These are phyloP conservation scores for Chenopodium formosanum DNA, from an alignment of 148 eudicot genomes.

Conservation along the genomic window DNA sequence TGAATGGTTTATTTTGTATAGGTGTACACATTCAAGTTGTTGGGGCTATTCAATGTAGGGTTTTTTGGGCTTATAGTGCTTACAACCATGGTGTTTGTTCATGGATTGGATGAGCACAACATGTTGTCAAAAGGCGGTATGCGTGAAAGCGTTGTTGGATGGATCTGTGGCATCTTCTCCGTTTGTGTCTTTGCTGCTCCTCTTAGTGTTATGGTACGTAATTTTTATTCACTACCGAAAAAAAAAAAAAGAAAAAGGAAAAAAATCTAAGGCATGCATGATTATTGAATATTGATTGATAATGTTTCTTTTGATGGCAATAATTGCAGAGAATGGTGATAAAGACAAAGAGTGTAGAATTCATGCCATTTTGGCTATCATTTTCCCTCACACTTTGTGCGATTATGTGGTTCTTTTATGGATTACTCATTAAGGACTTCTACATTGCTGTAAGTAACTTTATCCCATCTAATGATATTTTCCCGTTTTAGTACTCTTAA, in stretches of 20 bases:
- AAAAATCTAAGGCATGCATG: not conserved
- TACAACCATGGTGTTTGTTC: slow-evolving; percentile 30
- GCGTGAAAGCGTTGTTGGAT: slow-evolving; percentile 58
- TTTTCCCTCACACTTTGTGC: slow-evolving; percentile 74
- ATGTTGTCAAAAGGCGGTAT: slow-evolving; percentile 29
- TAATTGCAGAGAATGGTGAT: slow-evolving; percentile 63
- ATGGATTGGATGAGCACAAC: slow-evolving; percentile 31
- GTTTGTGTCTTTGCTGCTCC: slow-evolving; percentile 75
- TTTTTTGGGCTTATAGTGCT: slow-evolving; percentile 40
- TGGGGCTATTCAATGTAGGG: slow-evolving; percentile 46
- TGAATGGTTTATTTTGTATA: slow-evolving; percentile 6
- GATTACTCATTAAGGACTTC: slow-evolving; percentile 53
- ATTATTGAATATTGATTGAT: not conserved
- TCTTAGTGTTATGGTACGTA: slow-evolving; percentile 65
- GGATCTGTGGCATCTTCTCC: slow-evolving; percentile 77
- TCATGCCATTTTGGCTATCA: slow-evolving; percentile 73
- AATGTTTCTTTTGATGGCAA: not conserved
- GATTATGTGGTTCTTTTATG: slow-evolving; percentile 82
- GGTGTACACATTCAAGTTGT: slow-evolving; percentile 46
- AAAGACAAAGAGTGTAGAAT: slow-evolving; percentile 71
- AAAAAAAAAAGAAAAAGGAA: not conserved
- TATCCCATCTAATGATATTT: not conserved
- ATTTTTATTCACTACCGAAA: not conserved
- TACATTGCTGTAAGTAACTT: slow-evolving; percentile 63
- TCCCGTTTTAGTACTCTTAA: not conserved